phyloP scores from a whole-genome alignment of 139 green algal species.

The Volvox reticuliferus region DNA sequence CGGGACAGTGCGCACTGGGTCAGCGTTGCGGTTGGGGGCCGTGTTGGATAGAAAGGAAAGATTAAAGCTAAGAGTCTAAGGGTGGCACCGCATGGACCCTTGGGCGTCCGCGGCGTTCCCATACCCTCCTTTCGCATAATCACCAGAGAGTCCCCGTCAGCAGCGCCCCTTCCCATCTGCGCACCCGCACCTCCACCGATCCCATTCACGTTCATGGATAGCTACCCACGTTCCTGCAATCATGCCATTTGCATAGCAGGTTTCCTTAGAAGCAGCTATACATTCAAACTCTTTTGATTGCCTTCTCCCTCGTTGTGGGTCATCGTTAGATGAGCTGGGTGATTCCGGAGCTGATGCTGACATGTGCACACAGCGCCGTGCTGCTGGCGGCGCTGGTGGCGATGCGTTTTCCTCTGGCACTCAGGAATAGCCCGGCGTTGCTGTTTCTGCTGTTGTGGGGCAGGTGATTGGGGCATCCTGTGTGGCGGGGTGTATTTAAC shows the following conservation, averaged over 20 bases:
- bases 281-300: no score
- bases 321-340: conserved; percentile 36
- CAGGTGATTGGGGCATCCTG: conserved; percentile 11
- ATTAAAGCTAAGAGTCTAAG: not conserved
- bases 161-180: no score
- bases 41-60: not conserved
- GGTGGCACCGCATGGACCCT: not conserved
- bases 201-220: conserved; percentile 1
- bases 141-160: no score
- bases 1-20: conserved; percentile 52
- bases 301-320: no score
- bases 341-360: conserved; percentile 49
- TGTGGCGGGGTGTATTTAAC: no score
- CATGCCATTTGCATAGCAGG: no score
- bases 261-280: no score
- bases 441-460: conserved; percentile 57
- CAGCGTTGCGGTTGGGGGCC: not conserved
- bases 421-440: conserved; percentile 30
- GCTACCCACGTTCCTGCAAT: no score
- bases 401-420: conserved; percentile 42
- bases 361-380: conserved; percentile 24
- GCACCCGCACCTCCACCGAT: not conserved
- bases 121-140: no score
- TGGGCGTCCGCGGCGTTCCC: not conserved
- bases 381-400: conserved; percentile 15